Evolutionary conservation across 495 filamentous ascomycete genomes (phyloP), one percentile per base, ranked within the genome.

Genomic region (Podospora pseudoanserina): DNA sequence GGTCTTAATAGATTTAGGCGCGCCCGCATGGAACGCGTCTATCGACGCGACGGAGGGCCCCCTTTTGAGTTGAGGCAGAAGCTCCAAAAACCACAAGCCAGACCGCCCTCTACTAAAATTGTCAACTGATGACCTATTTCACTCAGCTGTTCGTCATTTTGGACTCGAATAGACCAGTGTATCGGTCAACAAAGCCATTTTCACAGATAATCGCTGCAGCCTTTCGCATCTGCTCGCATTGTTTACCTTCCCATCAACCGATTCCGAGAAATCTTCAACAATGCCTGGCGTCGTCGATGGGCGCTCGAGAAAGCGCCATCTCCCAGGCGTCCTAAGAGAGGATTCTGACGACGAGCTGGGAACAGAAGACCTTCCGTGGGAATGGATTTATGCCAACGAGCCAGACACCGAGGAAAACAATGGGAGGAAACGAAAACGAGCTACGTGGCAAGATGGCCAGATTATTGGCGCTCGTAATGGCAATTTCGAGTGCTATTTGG

Each of bases 291-390:
- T 60, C 62, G 32, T 65, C 56, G 34, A 28, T 2, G 54, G 60
- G 16, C 65, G 69, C 63, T 5, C 62, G 7, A 23, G 13, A 3
- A 39, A 63, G 19, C 64, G 57, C 54, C 27, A 61, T 49, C 63
- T 67, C 30, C 65, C 77, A 13, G 89, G 86, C 23, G 80, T 94
- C n/a, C 77, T 83, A 16, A 85, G 92, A 67, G 93, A 96, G 65
- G 92, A 96, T 75, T 96, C 92, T 15, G 94, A 97, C 80, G 93
- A 97, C 71, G 94, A 97, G 75, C 84, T 96, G 11, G 93, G 92
- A 20, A 80, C 87, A 19, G 92, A 95, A 65, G 92, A 97, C 77
- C 81, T 84, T 56, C 92, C 93, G 1, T 99, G 95, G 95, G 88
- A 96, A 75, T 99, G 94, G 94, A 88, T 97, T 32, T 95, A 95